phyloP scores from a whole-genome alignment of 2,329 filamentous ascomycete species.

The Cercospora sp. region DNA sequence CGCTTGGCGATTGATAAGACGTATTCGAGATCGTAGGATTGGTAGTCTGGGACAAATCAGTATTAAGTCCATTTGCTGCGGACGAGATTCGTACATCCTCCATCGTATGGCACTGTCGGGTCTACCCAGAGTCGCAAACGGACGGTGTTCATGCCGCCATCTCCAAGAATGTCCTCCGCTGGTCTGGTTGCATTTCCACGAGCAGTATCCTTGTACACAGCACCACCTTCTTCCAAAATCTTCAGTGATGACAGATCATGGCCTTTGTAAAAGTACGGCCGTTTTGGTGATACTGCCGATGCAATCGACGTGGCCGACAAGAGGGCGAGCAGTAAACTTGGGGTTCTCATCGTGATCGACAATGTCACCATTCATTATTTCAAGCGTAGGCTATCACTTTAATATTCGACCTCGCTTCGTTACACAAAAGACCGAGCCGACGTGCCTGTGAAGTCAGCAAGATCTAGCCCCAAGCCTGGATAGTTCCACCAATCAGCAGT shows the following conservation, averaged over 20 bases:
- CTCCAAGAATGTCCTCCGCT: constrained; percentile 40
- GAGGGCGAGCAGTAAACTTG: not conserved
- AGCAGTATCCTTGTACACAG: constrained; percentile 43
- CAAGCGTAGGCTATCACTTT: not conserved
- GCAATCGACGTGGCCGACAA: not conserved
- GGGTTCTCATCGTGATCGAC: not conserved
- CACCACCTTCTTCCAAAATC: constrained; percentile 41
- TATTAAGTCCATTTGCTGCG: no score
- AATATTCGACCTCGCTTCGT: not conserved
- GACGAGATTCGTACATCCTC: constrained; percentile 20
- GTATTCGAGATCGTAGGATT: constrained; percentile 39
- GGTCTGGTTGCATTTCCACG: constrained; percentile 41
- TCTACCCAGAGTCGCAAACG: constrained; percentile 38
- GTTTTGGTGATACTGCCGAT: not conserved
- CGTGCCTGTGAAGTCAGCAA: not conserved
- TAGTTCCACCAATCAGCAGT: constrained; percentile 2
- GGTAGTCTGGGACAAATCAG: constrained; percentile 21
- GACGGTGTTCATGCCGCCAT: constrained; percentile 42
- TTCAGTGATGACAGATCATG: constrained; percentile 45
- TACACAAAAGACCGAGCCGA: not conserved
- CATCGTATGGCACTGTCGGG: constrained; percentile 34
- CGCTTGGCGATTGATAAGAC: constrained; percentile 40
- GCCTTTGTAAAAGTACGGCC: constrained; percentile 41
- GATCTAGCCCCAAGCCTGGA: not conserved
- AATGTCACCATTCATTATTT: not conserved